Conservation (phyloP, 257 asterid genomes). For the Nicotiana sylvestris region DNA sequence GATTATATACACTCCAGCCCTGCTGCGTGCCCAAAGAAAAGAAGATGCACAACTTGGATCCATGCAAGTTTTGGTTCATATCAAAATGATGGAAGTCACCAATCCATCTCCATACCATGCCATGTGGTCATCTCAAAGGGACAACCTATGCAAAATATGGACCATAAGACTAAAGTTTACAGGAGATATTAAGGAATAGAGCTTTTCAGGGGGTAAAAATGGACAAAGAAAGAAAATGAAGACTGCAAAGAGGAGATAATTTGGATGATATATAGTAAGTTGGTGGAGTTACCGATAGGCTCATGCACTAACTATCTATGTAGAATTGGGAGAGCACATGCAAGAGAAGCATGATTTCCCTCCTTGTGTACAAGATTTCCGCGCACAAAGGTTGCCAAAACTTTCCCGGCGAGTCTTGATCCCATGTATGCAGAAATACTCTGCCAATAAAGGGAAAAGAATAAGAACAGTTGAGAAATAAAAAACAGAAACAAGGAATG, state of each 20-base stretch:
- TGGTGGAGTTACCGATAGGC: not conserved
- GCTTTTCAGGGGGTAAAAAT: not conserved
- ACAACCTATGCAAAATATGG: not conserved
- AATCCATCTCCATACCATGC: not conserved
- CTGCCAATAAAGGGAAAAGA: slow-evolving; percentile 33
- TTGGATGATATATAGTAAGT: not conserved
- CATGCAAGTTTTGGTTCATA: not conserved
- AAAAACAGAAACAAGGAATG: not conserved
- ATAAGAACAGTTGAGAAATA: not conserved
- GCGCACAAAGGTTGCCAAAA: slow-evolving; percentile 62
- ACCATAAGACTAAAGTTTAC: not conserved
- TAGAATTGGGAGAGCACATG: slow-evolving; percentile 73
- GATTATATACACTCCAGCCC: slow-evolving; percentile 6
- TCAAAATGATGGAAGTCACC: not conserved
- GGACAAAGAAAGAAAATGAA: not conserved
- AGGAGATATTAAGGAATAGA: not conserved
- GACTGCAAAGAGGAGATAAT: not conserved
- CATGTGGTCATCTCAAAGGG: not conserved
- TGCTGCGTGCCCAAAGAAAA: not conserved
- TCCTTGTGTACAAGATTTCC: slow-evolving; percentile 72
- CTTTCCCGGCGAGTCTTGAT: slow-evolving; percentile 69
- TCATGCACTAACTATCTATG: slow-evolving; percentile 21
- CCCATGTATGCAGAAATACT: slow-evolving; percentile 86
- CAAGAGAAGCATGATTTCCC: slow-evolving; percentile 64
- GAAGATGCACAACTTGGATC: not conserved